Conservation (phyloP, 805 yeast genomes). For the Candida cerambycidarum region DNA sequence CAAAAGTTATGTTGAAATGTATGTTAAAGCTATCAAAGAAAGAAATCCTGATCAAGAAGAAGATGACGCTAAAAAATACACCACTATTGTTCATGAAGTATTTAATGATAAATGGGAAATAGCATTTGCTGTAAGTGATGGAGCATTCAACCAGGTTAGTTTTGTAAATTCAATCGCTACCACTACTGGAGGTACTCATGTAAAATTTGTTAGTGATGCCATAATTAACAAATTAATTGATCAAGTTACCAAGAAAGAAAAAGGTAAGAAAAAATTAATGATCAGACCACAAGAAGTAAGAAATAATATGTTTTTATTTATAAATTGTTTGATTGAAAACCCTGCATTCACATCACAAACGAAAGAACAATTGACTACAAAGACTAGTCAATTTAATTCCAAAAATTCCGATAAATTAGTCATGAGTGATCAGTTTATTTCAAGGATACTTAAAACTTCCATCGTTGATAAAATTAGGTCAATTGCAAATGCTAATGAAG, state of each 20-base stretch:
- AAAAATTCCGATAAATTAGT: slow-evolving; percentile 52
- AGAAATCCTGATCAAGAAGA: slow-evolving; percentile 41
- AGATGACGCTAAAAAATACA: slow-evolving; percentile 35
- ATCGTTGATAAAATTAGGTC: slow-evolving; percentile 74
- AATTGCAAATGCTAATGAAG: slow-evolving; percentile 86
- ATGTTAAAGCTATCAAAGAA: slow-evolving; percentile 71
- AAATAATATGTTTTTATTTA: slow-evolving; percentile 84
- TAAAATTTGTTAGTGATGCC: slow-evolving; percentile 81
- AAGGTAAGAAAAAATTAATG: slow-evolving; percentile 61
- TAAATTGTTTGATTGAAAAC: slow-evolving; percentile 90
- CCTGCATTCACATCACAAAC: slow-evolving; percentile 98
- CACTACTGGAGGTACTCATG: slow-evolving; percentile 95
- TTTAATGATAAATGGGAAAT: slow-evolving; percentile 92
- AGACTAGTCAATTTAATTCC: slow-evolving; percentile 86
- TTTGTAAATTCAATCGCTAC: slow-evolving; percentile 98
- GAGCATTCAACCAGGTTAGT: slow-evolving; percentile 87
- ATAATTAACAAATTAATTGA: slow-evolving; percentile 76
- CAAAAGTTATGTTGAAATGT: slow-evolving; percentile 86
- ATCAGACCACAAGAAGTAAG: slow-evolving; percentile 87
- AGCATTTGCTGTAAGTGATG: slow-evolving; percentile 92
- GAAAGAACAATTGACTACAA: slow-evolving; percentile 90
- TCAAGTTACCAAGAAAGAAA: slow-evolving; percentile 60
- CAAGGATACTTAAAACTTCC: slow-evolving; percentile 63
- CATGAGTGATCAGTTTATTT: slow-evolving; percentile 76
- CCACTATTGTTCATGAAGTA: slow-evolving; percentile 70